Percentiles rank a stretch among this genome's conserved stretches.
These are phyloP conservation scores for Trametes hirsuta DNA, from an alignment of 1,284 basidiomycete species.

Conservation along the genomic window DNA sequence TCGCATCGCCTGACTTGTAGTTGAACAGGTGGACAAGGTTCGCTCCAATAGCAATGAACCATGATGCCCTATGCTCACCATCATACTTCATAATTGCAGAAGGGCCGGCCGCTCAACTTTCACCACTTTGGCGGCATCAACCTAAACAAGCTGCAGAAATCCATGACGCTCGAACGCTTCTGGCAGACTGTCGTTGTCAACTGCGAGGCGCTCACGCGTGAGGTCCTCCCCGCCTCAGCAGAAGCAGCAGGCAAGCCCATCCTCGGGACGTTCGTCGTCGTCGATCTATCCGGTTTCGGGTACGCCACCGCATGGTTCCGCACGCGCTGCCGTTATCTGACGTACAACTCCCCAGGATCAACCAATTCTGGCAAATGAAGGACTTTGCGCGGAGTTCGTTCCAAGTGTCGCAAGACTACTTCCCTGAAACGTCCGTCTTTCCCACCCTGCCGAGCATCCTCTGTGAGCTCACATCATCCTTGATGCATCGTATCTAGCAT, in stretches of 20 bases:
- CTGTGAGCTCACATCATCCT: not conserved
- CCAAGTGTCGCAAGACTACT: constrained; percentile 77
- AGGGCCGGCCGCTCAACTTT: constrained; percentile 71
- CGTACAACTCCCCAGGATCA: constrained; percentile 43
- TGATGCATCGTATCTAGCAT: constrained; percentile 45
- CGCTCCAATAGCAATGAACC: constrained; percentile 11
- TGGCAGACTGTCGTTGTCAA: constrained; percentile 67
- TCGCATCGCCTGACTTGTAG: not conserved
- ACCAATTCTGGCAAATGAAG: constrained; percentile 77
- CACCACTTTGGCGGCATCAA: constrained; percentile 65
- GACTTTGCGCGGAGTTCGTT: constrained; percentile 59
- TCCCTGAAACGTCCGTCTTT: constrained; percentile 65
- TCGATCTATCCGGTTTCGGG: constrained; percentile 72
- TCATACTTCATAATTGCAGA: constrained; percentile 36
- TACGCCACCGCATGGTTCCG: constrained; percentile 31
- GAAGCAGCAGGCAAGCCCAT: constrained; percentile 53
- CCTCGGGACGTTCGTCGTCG: constrained; percentile 60
- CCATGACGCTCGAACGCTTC: constrained; percentile 61
- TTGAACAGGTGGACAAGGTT: constrained; percentile 61
- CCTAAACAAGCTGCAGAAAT: constrained; percentile 60
- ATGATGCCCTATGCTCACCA: not conserved
- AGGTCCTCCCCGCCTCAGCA: constrained; percentile 67
- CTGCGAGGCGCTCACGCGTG: constrained; percentile 61
- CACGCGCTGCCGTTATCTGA: not conserved
- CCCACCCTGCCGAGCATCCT: not conserved